Evolutionary conservation across 306 rosid genomes (phyloP).

Genomic region (Aeschynomene evenia): DNA sequence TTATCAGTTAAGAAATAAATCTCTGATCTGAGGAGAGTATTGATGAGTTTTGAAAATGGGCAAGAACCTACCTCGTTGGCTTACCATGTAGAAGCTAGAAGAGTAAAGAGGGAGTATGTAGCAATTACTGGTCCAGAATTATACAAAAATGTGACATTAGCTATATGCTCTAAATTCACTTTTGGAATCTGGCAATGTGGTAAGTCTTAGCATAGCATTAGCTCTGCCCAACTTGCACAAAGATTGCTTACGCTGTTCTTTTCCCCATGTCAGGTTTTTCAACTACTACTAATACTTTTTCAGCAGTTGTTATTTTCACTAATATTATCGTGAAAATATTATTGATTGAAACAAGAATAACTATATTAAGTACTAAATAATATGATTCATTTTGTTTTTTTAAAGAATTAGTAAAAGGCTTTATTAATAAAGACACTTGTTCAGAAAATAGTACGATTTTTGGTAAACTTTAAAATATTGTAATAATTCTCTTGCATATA

Average conservation of each 20-base stretch:
- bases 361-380: too few species aligned
- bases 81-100: conserved; percentile 15
- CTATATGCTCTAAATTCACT: conserved; percentile 18
- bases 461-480: too few species aligned
- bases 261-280: not conserved
- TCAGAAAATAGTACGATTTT: too few species aligned
- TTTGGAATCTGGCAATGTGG: not conserved
- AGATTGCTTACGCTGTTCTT: not conserved
- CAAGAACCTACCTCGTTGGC: not conserved
- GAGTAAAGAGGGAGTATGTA: conserved; percentile 11
- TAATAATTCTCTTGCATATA: too few species aligned
- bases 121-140: conserved; percentile 12
- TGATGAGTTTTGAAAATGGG: not conserved
- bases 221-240: conserved; percentile 41
- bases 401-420: too few species aligned
- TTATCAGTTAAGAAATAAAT: not conserved
- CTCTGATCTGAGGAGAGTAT: not conserved
- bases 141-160: not conserved
- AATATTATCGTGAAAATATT: too few species aligned
- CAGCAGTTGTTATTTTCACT: not conserved
- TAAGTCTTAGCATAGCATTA: conserved; percentile 27
- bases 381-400: too few species aligned
- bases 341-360: too few species aligned
- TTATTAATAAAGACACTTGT: too few species aligned
- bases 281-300: not conserved